Evolutionary conservation across 1,139 yeast species (phyloP).

Genomic region (Taphrina communis): DNA sequence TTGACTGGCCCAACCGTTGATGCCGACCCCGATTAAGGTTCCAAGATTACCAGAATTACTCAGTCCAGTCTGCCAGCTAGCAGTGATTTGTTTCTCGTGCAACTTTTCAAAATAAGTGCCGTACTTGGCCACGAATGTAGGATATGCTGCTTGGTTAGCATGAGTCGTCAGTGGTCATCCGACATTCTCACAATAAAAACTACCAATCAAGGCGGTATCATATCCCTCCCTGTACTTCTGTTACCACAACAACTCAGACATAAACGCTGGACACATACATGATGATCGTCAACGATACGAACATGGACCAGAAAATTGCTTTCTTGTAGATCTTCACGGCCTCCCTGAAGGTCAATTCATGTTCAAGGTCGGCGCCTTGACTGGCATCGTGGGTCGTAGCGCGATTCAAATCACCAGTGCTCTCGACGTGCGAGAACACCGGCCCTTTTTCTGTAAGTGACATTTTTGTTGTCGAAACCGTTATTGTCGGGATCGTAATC

Average conservation of each 20-base stretch:
- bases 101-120: constrained; percentile 45
- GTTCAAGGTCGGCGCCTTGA: constrained; percentile 18
- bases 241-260: not conserved
- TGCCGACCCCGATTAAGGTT: constrained; percentile 54
- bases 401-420: not conserved
- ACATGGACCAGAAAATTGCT: constrained; percentile 59
- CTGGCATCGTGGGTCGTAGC: constrained; percentile 10
- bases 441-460: not conserved
- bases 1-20: constrained; percentile 55
- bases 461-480: no score
- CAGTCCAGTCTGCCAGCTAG: constrained; percentile 58
- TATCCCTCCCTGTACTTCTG: constrained; percentile 51
- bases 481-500: not conserved
- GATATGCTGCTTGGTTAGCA: constrained; percentile 47
- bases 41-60: constrained; percentile 54
- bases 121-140: constrained; percentile 54
- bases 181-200: constrained; percentile 53
- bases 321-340: constrained; percentile 49
- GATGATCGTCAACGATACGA: constrained; percentile 56
- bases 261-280: constrained; percentile 49
- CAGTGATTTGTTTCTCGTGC: constrained; percentile 52
- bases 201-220: constrained; percentile 54
- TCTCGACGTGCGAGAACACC: constrained; percentile 1
- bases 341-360: constrained; percentile 24
- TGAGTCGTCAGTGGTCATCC: not conserved